Percentiles rank a stretch among this genome's conserved stretches.
These are phyloP conservation scores for Suillus occidentalis DNA, from an alignment of 768 basidiomycete species.

Conservation along the genomic window DNA sequence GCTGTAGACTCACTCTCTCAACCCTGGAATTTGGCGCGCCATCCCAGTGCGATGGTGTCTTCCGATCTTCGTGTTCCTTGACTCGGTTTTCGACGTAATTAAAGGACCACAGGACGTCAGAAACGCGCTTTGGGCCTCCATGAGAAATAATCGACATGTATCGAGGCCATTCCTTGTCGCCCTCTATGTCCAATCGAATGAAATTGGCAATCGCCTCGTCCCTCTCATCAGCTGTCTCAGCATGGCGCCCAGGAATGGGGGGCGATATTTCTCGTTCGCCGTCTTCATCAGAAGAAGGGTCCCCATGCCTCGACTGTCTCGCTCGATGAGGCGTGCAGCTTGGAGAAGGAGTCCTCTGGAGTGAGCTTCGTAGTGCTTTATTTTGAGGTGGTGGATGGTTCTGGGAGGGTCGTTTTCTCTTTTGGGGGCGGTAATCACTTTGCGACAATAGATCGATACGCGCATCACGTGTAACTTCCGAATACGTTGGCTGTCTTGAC, in stretches of 20 bases:
- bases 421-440: constrained; percentile 18
- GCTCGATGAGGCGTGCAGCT: background rate
- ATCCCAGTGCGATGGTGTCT: constrained; percentile 42
- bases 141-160: constrained; percentile 43
- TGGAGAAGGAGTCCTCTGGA: constrained; percentile 1
- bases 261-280: constrained; percentile 18
- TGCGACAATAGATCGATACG: constrained; percentile 28
- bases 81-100: constrained; percentile 51
- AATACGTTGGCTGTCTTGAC: constrained; percentile 9
- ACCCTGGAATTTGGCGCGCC: constrained; percentile 38
- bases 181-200: constrained; percentile 43
- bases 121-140: constrained; percentile 39
- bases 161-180: constrained; percentile 44
- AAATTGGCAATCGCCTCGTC: constrained; percentile 43
- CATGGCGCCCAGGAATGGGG: constrained; percentile 26
- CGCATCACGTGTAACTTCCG: constrained; percentile 26
- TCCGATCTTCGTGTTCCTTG: constrained; percentile 43
- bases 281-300: background rate
- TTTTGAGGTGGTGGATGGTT: background rate
- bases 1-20: constrained; percentile 40
- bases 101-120: constrained; percentile 50
- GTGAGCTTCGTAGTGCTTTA: background rate
- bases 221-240: constrained; percentile 39
- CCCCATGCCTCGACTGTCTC: background rate
- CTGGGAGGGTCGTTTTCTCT: constrained; percentile 6